Conservation (phyloP, 805 yeast species). For the Candida tibetensis region DNA sequence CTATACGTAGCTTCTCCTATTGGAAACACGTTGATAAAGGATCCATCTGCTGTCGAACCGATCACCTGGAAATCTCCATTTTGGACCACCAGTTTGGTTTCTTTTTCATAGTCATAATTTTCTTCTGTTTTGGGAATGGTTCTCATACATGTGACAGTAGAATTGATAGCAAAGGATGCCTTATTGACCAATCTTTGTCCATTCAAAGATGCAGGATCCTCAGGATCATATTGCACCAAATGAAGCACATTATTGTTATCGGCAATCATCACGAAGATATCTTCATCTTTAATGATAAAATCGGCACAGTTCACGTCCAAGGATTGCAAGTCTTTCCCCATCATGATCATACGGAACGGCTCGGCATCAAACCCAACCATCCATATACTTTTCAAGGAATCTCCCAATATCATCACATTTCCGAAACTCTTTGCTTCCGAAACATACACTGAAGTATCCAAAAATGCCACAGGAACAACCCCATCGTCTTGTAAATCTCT, state of each 20-base stretch:
- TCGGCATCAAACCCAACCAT: constrained; percentile 91
- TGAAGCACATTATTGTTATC: constrained; percentile 69
- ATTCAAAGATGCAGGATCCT: constrained; percentile 75
- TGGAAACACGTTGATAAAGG: constrained; percentile 70
- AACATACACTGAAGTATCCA: constrained; percentile 78
- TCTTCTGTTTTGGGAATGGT: constrained; percentile 40
- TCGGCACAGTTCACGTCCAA: constrained; percentile 72
- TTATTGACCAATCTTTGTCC: constrained; percentile 74
- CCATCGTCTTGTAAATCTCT: constrained; percentile 85
- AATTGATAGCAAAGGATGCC: constrained; percentile 68
- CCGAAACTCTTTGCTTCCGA: constrained; percentile 81
- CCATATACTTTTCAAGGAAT: constrained; percentile 71
- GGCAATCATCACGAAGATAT: constrained; percentile 61
- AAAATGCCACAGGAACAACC: constrained; percentile 90
- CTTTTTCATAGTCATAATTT: constrained; percentile 26
- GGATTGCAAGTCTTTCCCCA: constrained; percentile 70
- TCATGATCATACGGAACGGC: constrained; percentile 78
- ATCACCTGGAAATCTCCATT: constrained; percentile 53
- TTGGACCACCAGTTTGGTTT: constrained; percentile 17
- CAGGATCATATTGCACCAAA: constrained; percentile 85
- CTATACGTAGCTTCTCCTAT: constrained; percentile 73
- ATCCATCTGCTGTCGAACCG: constrained; percentile 79
- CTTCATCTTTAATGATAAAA: constrained; percentile 68
- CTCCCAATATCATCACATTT: constrained; percentile 78
- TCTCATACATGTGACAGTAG: constrained; percentile 53